These are phyloP conservation scores for Trichophyton simii DNA, from an alignment of 2,329 filamentous ascomycete species.

Conservation along the genomic window DNA sequence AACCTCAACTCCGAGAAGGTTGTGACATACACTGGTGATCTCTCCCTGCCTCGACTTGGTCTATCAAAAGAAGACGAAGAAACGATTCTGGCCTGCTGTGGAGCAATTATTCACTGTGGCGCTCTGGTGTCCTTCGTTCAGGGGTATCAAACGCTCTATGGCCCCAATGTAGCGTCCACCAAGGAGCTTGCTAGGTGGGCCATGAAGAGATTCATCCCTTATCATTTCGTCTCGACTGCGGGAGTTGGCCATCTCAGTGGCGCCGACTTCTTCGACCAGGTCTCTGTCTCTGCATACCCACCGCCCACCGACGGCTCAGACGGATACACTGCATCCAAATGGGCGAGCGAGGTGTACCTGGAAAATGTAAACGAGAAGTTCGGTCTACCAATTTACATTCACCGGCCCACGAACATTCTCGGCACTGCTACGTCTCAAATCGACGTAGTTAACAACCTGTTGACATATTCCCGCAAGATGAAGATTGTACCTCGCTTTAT, in stretches of 20 bases:
- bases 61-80: slow-evolving; percentile 22
- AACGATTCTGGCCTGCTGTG: slow-evolving; percentile 21
- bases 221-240: slow-evolving; percentile 23
- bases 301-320: slow-evolving; percentile 18
- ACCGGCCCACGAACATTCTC: slow-evolving; percentile 7
- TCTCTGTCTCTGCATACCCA: slow-evolving; percentile 8
- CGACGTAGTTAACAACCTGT: slow-evolving; percentile 10
- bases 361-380: background rate
- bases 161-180: slow-evolving; percentile 19
- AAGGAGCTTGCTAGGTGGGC: slow-evolving; percentile 16
- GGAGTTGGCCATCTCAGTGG: slow-evolving; percentile 21
- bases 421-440: slow-evolving; percentile 6
- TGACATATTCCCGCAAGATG: slow-evolving; percentile 8
- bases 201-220: slow-evolving; percentile 15
- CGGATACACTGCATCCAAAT: slow-evolving; percentile 29
- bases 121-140: slow-evolving; percentile 27
- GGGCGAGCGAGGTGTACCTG: slow-evolving; percentile 30
- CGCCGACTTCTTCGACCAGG: slow-evolving; percentile 12
- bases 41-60: slow-evolving; percentile 27
- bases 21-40: slow-evolving; percentile 26
- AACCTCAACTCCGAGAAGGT: slow-evolving; percentile 19
- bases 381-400: slow-evolving; percentile 3
- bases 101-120: slow-evolving; percentile 44
- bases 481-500: slow-evolving; percentile 6
- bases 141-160: slow-evolving; percentile 18